Conservation (phyloP, 139 green algal genomes). For the Pleodorina starrii region DNA sequence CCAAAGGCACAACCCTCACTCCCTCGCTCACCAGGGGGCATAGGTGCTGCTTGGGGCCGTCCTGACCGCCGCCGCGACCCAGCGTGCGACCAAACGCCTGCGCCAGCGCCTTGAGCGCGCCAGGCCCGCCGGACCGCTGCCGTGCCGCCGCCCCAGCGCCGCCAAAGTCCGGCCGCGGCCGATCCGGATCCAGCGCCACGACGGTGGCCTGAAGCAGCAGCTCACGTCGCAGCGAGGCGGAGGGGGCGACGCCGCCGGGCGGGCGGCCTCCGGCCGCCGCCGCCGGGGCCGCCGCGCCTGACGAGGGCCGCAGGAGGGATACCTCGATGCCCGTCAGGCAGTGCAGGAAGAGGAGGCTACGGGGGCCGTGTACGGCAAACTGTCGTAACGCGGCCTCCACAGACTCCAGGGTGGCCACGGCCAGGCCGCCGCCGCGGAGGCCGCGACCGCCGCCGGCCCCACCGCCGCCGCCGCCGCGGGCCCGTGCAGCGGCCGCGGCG, state of each 20-base stretch:
- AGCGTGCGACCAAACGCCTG: constrained; percentile 2
- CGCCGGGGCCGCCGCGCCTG: background rate
- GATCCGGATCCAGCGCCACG: constrained; percentile 18
- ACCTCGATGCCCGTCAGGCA: constrained; percentile 13
- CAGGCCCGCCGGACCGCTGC: background rate
- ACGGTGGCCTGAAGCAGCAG: constrained; percentile 34
- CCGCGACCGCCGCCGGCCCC: background rate
- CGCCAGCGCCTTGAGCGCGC: constrained; percentile 19
- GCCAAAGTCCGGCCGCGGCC: constrained; percentile 9
- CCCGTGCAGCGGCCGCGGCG: background rate
- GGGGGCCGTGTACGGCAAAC: constrained; percentile 12
- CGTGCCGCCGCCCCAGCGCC: constrained; percentile 7
- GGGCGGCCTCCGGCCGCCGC: background rate
- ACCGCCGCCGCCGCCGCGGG: background rate
- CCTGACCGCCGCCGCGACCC: background rate
- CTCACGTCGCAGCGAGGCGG: background rate
- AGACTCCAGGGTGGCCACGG: background rate
- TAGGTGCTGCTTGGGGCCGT: constrained; percentile 13
- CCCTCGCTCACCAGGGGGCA: constrained; percentile 18
- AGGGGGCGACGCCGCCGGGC: background rate
- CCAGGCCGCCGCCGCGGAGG: constrained; percentile 29
- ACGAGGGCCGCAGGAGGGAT: constrained; percentile 4
- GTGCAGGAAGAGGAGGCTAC: constrained; percentile 41
- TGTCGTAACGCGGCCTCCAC: constrained; percentile 13
- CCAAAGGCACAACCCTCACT: too few relatives aligned